Percentiles rank a stretch among this genome's conserved stretches.
phyloP scores from a whole-genome alignment of 331 rosid genomes.

The Spiraea crenata region DNA sequence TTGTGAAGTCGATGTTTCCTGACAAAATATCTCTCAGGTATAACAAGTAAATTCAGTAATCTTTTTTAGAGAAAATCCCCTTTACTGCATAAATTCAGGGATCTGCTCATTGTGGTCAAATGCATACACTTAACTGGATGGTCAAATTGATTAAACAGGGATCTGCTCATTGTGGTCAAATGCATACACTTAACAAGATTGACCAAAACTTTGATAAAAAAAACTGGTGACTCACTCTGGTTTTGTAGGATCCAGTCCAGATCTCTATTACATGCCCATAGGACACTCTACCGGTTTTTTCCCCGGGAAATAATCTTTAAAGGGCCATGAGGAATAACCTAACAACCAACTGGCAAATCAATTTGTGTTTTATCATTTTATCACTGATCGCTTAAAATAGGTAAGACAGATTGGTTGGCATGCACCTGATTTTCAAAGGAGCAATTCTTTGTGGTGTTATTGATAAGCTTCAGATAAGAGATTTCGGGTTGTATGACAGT shows the following conservation, averaged over 20 bases:
- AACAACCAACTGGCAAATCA: not conserved
- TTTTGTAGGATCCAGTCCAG: not conserved
- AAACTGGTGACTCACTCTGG: not conserved
- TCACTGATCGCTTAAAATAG: not conserved
- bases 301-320: not conserved
- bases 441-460: not conserved
- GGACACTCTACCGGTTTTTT: not conserved
- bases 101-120: not conserved
- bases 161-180: not conserved
- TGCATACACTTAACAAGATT: not conserved
- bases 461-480: not conserved
- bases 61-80: too few relatives aligned
- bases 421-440: not conserved
- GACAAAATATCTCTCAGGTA: slow-evolving; percentile 85
- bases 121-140: not conserved
- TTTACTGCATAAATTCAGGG: not conserved
- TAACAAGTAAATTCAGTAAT: not conserved
- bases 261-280: not conserved
- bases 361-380: not conserved
- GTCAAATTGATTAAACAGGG: not conserved
- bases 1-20: slow-evolving; percentile 74
- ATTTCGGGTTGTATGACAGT: not conserved
- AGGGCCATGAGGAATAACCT: not conserved
- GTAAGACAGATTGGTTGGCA: not conserved
- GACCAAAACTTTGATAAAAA: slow-evolving; percentile 1